Conservation (phyloP, 139 green algal species). For the Auxenochlorella pyrenoidosa region DNA sequence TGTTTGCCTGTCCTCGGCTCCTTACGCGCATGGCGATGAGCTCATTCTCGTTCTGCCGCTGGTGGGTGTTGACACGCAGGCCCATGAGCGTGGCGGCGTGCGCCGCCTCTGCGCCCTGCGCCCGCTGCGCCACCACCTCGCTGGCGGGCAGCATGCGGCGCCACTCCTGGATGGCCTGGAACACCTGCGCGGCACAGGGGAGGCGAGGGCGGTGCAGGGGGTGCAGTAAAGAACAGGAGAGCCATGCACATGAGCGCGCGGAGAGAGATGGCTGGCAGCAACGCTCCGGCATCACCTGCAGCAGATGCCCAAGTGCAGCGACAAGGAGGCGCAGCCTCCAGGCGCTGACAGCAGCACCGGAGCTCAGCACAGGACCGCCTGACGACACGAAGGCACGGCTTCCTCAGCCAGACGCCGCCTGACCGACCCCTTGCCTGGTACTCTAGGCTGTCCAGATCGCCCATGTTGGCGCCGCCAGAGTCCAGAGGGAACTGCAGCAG, state of each 20-base stretch:
- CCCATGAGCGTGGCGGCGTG: constrained; percentile 26
- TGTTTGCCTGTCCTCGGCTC: not conserved
- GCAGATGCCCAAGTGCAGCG: too few relatives aligned
- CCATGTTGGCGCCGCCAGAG: not conserved
- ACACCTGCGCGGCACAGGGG: constrained; percentile 35
- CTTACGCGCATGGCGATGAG: constrained; percentile 33
- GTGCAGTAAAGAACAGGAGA: not conserved
- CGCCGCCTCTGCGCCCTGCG: constrained; percentile 1
- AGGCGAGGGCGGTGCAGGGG: too few relatives aligned
- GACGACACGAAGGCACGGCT: too few relatives aligned
- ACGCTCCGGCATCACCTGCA: too few relatives aligned
- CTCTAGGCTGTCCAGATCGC: constrained; percentile 15
- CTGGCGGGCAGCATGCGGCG: constrained; percentile 34
- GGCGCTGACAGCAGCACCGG: not conserved
- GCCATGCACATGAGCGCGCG: too few relatives aligned
- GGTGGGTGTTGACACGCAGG: not conserved
- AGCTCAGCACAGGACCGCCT: too few relatives aligned
- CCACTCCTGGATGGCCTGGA: constrained; percentile 46
- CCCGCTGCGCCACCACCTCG: constrained; percentile 39
- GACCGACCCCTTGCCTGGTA: not conserved
- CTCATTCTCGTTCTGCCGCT: constrained; percentile 17
- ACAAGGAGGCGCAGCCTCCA: not conserved
- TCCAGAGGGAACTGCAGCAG: constrained; percentile 14
- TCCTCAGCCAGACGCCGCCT: not conserved
- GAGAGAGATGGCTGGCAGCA: too few relatives aligned